phyloP scores from a whole-genome alignment of 768 basidiomycete species.

The Boletus barrowsii region DNA sequence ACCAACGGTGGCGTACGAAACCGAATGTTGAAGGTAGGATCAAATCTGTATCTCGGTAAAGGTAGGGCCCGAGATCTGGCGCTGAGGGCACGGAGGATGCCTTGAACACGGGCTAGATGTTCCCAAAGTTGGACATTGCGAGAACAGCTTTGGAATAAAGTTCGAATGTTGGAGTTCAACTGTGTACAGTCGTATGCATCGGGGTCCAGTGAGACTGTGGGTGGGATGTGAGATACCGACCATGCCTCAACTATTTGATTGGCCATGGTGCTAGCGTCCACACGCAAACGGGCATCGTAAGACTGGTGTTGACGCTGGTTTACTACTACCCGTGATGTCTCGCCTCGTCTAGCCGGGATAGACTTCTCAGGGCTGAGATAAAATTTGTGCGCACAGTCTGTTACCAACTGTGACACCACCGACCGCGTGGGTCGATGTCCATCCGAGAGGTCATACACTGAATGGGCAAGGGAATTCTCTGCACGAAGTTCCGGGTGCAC shows the following conservation, averaged over 20 bases:
- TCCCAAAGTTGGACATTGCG: neutral
- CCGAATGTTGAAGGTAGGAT: neutral
- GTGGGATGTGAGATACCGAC: neutral
- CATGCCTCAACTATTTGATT: neutral
- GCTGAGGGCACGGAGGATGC: neutral
- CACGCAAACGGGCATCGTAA: neutral
- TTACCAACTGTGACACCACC: neutral
- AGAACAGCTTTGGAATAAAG: neutral
- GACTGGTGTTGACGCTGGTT: neutral
- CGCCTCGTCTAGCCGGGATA: too few species aligned
- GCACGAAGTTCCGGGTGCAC: slow-evolving; percentile 3
- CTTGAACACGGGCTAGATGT: neutral
- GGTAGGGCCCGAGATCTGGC: too few species aligned
- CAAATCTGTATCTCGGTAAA: neutral
- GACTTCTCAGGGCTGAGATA: neutral
- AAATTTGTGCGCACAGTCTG: neutral
- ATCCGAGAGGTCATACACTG: neutral
- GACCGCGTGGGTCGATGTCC: neutral
- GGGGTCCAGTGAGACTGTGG: neutral
- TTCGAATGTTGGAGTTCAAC: neutral
- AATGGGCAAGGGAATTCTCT: slow-evolving; percentile 4
- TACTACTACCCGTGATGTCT: neutral
- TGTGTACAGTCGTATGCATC: neutral
- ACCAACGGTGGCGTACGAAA: neutral
- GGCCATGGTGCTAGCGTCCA: neutral